phyloP scores from a whole-genome alignment of 495 filamentous ascomycete species.

The Penicillium crystallinum region DNA sequence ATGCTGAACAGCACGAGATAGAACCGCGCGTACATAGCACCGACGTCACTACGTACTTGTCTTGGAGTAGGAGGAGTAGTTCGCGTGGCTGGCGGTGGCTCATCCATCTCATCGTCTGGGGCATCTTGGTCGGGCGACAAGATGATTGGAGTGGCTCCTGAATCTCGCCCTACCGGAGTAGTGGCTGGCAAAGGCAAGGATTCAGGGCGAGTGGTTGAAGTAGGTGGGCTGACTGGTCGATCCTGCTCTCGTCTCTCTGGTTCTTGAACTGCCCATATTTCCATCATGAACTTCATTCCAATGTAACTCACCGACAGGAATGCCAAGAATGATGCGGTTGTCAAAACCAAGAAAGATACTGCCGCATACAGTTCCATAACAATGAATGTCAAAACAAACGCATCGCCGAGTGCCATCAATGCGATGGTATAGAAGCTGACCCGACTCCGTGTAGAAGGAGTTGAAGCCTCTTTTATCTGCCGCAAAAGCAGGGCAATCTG shows the following conservation, averaged over 20 bases:
- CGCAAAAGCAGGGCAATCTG: constrained; percentile 72
- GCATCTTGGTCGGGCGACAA: constrained; percentile 81
- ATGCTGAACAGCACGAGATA: constrained; percentile 64
- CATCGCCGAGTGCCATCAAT: constrained; percentile 84
- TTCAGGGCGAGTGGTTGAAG: constrained; percentile 29
- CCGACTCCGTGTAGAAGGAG: constrained; percentile 87
- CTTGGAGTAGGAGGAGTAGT: constrained; percentile 25
- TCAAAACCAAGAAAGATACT: constrained; percentile 63
- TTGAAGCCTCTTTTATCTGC: constrained; percentile 88
- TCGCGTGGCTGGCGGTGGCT: constrained; percentile 23
- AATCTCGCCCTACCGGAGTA: constrained; percentile 41
- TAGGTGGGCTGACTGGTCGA: constrained; percentile 25
- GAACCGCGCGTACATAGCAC: constrained; percentile 74
- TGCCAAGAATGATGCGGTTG: constrained; percentile 64
- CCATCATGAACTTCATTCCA: constrained; percentile 79
- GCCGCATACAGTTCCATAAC: constrained; percentile 58
- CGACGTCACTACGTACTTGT: constrained; percentile 53
- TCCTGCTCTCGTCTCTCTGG: constrained; percentile 65
- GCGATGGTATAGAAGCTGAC: constrained; percentile 85
- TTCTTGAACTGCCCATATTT: constrained; percentile 82
- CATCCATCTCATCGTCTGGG: constrained; percentile 31
- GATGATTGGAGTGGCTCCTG: constrained; percentile 61
- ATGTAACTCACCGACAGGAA: constrained; percentile 67
- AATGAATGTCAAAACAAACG: constrained; percentile 60
- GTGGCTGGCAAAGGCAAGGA: constrained; percentile 61